Evolutionary conservation across 768 basidiomycete genomes (phyloP).

Genomic region (Tubosaeta sp.): DNA sequence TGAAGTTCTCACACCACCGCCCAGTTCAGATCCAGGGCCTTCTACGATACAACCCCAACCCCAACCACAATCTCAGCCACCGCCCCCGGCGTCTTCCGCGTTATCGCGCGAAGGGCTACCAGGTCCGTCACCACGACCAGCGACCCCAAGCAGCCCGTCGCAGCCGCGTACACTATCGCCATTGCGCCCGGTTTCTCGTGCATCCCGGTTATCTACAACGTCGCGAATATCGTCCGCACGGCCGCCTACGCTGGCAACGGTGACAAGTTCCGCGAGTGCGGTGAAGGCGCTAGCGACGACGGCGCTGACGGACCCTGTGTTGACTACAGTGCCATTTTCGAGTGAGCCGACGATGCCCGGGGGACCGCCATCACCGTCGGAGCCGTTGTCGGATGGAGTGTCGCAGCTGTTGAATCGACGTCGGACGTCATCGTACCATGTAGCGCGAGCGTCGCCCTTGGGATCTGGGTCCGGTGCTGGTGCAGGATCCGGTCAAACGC

Average conservation of each 20-base stretch:
- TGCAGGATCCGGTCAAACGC: neutral
- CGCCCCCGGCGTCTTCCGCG: slow-evolving; percentile 12
- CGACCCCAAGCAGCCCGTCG: slow-evolving; percentile 29
- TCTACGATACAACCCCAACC: neutral
- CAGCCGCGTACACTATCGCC: slow-evolving; percentile 45
- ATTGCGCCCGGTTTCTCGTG: slow-evolving; percentile 66
- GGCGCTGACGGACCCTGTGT: slow-evolving; percentile 54
- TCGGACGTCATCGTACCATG: slow-evolving; percentile 58
- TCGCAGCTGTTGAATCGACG: slow-evolving; percentile 43
- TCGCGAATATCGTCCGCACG: slow-evolving; percentile 66
- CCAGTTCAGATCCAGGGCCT: neutral
- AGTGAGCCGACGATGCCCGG: slow-evolving; percentile 25
- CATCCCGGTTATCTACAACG: slow-evolving; percentile 63
- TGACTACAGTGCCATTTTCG: slow-evolving; percentile 42
- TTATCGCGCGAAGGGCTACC: slow-evolving; percentile 1
- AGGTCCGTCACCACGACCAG: slow-evolving; percentile 2
- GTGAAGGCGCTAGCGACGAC: slow-evolving; percentile 66
- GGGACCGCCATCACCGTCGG: slow-evolving; percentile 53
- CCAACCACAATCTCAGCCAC: slow-evolving; percentile 31
- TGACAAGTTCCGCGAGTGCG: slow-evolving; percentile 36
- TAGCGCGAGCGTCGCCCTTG: slow-evolving; percentile 48
- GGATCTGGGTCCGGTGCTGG: slow-evolving; percentile 14
- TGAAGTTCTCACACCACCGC: slow-evolving; percentile 30
- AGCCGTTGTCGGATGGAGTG: slow-evolving; percentile 60
- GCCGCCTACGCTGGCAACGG: slow-evolving; percentile 54